Evolutionary conservation across 495 filamentous ascomycete genomes (phyloP), one percentile per base, ranked within the genome.

Genomic region (Aspergillus funiculosus): DNA sequence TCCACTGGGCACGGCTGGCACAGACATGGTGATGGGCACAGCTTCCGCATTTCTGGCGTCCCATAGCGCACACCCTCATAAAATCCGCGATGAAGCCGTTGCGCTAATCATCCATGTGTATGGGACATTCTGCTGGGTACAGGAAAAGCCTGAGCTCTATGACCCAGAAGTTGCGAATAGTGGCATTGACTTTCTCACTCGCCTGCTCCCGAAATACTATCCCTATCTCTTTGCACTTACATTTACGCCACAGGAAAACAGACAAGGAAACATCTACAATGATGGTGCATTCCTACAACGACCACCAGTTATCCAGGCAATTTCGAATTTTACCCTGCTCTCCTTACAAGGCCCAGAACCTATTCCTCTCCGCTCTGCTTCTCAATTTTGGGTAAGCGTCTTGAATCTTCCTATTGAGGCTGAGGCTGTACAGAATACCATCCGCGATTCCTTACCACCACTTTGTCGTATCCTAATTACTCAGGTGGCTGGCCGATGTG

Each of bases 81-180:
- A 70, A 55, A 51, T 75, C 54, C 39, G 62, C 31, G 41, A 71
- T 46, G 50, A 76, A 57, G 74, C 86, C 0, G 63, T 64, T 2
- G 65, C 69, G 14, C 61, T 92, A 9, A 65, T 88, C 6, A 64
- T 72, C 2, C 83, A 87, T 66, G 77, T 87, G 8, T 71, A 84
- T 13, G 68, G 73, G 3, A 69, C 91, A 0, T 73, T 91, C 14
- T 72, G 77, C 32, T 71, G 68, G 37, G 75, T 87, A 57, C 71
- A 78, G 46, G 73, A 85, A 71, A 71, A 66, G 58, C 67, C 45
- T 1, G 48, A 55, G 37, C 19, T 43, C 7, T 67, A 76, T 47
- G 90, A 96, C 29, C 87, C 88, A 1, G 89, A 95, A 55, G 74
- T 94, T 19, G 73, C 85, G 3, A 81, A 91, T 52, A 84, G 80